Base-by-base conservation (phyloP, 306 rosid species). In the Betula pendula region DNA sequence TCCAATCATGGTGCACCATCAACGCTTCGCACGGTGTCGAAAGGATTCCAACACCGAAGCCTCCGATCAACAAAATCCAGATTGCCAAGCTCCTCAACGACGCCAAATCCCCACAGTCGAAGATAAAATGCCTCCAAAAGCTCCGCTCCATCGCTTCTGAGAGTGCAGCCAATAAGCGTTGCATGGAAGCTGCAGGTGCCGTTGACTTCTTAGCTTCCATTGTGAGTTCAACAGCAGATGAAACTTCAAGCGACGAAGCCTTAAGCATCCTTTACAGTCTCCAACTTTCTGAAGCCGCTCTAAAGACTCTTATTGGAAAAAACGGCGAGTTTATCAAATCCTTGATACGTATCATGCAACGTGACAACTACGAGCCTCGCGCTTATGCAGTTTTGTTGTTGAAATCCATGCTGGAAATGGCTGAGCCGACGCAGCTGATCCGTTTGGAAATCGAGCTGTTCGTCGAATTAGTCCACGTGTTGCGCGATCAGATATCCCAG, bases 1-100 rank as follows among this genome's bases (percentile, higher is more conserved):
- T 89, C 38, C 98, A 92, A 70, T 83, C 96, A 2, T 95, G 98
- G 98, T 95, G 98, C 75, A 90, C 88, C 17, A 17, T 92, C 44
- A 92, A 95, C 75, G 88, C 97, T 5, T 90, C 98, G 2, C 72
- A 81, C 24, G 97, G 96, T 17, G 22, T 94, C 43, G 77, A 95
- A 22, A 76, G 93, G 24, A 90, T 95, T 47, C 96, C 98, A 29
- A 90, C 98, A 1, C 98, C 98, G 0, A 95, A 89, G 53, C 91
- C 92, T 0, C 98, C 95, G 0, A 45, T 82, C 58, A 78, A 35
- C 83, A 90, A 81, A 70, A n/a, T 80, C 27, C 82, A 81, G 29
- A 82, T 94, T 8, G 4, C 70, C 0, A 90, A 89, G 19, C 88
- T 89, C 43, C 40, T 95, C 70, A 76, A 62, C 20, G 87, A 85